Base-by-base conservation (phyloP, 2,329 filamentous ascomycete genomes). In the Colletotrichum tropicicola region DNA sequence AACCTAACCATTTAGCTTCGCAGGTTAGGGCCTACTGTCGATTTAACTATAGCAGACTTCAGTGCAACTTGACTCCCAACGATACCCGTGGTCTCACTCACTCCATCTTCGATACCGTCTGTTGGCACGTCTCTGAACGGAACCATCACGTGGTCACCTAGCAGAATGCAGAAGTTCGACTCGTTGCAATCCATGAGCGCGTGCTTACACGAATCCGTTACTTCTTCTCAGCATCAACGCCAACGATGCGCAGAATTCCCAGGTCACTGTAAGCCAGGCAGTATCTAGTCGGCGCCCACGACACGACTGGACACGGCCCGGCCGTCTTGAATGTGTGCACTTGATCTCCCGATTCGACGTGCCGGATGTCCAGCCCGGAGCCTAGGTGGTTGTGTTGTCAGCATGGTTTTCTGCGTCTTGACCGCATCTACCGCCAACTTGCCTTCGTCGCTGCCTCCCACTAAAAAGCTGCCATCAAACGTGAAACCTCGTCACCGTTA, bases 261-360 rank as follows among this genome's bases (percentile, higher is more conserved):
- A 87, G 77, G 72, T 94, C 92, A 55, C 87, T 87, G 74, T 93
- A 94, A 2, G 92, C 92, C 64, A 95, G 78, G 69, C 87, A 89
- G 74, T 94, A 94, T 60, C 89, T 84, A 43, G 86, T 89, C 3
- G 92, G 92, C 68, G 92, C 91, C 92, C 92, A 94, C 3, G 90
- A 86, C 7, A 94, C 90, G 10, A 91, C 84, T 1, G 88, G 87
- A 58, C 87, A 88, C 12, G 89, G 80, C 21, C 87, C 85, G 1
- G 82, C 81, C 9, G 91, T 91, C 75, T 93, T 92, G 69, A 93
- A 85, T 2, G 85, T 91, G 73, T 92, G 86, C 13, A 94, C 85
- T 68, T 88, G 85, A 45, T 94, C 91, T 21, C 92, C 92, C 4
- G 88, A 91, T 75, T 94, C 92, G 1, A 88, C 87, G 73, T 93